Evolutionary conservation across 2,329 filamentous ascomycete species (phyloP).

Genomic region (Fusarium robinianum): DNA sequence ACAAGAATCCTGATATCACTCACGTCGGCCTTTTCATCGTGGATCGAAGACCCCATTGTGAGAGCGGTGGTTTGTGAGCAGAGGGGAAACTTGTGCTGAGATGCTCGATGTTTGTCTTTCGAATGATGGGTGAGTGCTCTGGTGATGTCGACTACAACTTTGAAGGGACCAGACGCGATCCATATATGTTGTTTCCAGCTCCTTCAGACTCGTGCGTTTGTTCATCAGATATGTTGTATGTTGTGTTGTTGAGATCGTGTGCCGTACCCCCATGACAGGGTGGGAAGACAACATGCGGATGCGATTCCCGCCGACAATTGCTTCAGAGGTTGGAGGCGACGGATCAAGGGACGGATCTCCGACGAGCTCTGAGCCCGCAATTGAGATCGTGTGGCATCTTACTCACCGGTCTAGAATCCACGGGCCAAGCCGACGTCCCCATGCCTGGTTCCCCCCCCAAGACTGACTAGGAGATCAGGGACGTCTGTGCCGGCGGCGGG

Average conservation of each 20-base stretch:
- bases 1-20: not conserved
- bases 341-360: constrained; percentile 32
- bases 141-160: constrained; percentile 5
- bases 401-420: constrained; percentile 6
- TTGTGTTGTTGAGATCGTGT: constrained; percentile 4
- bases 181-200: too few species aligned
- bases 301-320: constrained; percentile 9
- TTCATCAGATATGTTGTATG: too few species aligned
- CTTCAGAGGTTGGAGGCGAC: constrained; percentile 9
- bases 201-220: too few species aligned
- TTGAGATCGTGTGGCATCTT: not conserved
- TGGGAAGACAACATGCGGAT: constrained; percentile 31
- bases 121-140: constrained; percentile 8
- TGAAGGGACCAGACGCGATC: constrained; percentile 3
- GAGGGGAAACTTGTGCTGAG: not conserved
- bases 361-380: constrained; percentile 10
- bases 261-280: constrained; percentile 13
- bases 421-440: not conserved
- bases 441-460: not conserved
- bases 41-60: constrained; percentile 27
- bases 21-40: constrained; percentile 19
- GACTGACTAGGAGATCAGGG: not conserved
- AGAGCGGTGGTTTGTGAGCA: constrained; percentile 12
- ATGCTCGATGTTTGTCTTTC: constrained; percentile 6
- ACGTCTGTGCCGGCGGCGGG: too few species aligned